Evolutionary conservation across 768 basidiomycete species (phyloP).

Genomic region (Tricholoma furcatifolium): DNA sequence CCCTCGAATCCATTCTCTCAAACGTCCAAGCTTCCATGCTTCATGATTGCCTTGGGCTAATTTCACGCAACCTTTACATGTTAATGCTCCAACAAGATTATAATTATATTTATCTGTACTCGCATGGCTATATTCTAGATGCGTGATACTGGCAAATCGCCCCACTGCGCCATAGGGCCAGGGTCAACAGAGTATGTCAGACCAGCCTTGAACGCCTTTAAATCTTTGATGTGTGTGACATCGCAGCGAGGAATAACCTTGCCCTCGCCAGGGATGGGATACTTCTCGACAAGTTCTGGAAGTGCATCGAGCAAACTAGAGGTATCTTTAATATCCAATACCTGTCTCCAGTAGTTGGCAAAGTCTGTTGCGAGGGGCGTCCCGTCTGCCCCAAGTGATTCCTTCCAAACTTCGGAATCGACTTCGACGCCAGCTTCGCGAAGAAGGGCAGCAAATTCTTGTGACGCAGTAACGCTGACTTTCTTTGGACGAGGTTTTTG

Average conservation of each 20-base stretch:
- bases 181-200: slow-evolving; percentile 56
- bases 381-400: slow-evolving; percentile 49
- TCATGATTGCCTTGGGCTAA: neutral
- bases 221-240: slow-evolving; percentile 64
- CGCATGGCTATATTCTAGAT: slow-evolving; percentile 30
- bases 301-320: slow-evolving; percentile 52
- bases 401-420: slow-evolving; percentile 50
- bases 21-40: neutral
- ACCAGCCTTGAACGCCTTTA: slow-evolving; percentile 61
- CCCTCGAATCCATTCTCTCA: neutral
- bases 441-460: slow-evolving; percentile 58
- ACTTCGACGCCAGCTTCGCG: slow-evolving; percentile 46
- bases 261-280: slow-evolving; percentile 55
- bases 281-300: slow-evolving; percentile 51
- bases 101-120: neutral
- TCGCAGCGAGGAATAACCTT: slow-evolving; percentile 42
- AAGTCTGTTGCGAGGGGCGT: slow-evolving; percentile 63
- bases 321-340: slow-evolving; percentile 37
- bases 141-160: slow-evolving; percentile 63
- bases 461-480: slow-evolving; percentile 62
- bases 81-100: neutral
- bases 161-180: slow-evolving; percentile 72
- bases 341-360: slow-evolving; percentile 58
- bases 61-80: neutral
- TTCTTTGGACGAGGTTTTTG: slow-evolving; percentile 59